These are phyloP conservation scores for Botrytis medusae DNA, from an alignment of 2,329 filamentous ascomycete genomes.

Conservation along the genomic window DNA sequence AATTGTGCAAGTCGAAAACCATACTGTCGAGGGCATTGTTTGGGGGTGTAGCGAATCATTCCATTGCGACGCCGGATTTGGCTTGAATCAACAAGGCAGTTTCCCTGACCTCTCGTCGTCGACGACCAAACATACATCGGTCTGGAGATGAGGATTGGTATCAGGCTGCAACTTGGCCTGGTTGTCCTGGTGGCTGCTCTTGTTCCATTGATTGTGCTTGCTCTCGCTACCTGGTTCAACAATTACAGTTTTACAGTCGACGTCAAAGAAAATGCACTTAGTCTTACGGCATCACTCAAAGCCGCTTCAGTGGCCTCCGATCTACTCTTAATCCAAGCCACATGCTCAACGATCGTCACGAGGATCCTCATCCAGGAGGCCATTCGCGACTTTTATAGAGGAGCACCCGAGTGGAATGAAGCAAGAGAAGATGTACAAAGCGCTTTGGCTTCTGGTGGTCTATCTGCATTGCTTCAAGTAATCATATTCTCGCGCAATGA, in stretches of 20 bases:
- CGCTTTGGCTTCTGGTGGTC: slow-evolving; percentile 60
- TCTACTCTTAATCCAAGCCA: slow-evolving; percentile 75
- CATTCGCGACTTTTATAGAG: slow-evolving; percentile 52
- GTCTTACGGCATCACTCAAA: slow-evolving; percentile 82
- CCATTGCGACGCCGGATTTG: slow-evolving; percentile 7
- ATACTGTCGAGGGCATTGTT: slow-evolving; percentile 3
- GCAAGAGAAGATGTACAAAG: slow-evolving; percentile 67
- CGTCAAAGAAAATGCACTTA: slow-evolving; percentile 61
- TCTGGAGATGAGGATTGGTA: slow-evolving; percentile 73
- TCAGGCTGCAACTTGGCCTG: slow-evolving; percentile 80
- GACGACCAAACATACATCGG: neutral
- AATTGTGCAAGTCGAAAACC: neutral
- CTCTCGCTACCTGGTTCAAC: slow-evolving; percentile 69
- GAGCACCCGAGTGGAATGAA: slow-evolving; percentile 63
- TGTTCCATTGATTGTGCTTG: slow-evolving; percentile 72
- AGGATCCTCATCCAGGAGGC: slow-evolving; percentile 59
- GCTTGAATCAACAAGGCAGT: slow-evolving; percentile 4
- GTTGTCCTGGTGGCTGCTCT: slow-evolving; percentile 76
- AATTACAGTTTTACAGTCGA: slow-evolving; percentile 60
- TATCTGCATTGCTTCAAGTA: slow-evolving; percentile 62
- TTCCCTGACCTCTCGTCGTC: neutral
- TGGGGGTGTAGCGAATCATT: neutral
- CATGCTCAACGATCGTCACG: slow-evolving; percentile 69
- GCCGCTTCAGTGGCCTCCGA: slow-evolving; percentile 77
- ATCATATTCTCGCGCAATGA: slow-evolving; percentile 70